Base-by-base conservation (phyloP, 495 filamentous ascomycete genomes). In the Oidiodendron maius region DNA sequence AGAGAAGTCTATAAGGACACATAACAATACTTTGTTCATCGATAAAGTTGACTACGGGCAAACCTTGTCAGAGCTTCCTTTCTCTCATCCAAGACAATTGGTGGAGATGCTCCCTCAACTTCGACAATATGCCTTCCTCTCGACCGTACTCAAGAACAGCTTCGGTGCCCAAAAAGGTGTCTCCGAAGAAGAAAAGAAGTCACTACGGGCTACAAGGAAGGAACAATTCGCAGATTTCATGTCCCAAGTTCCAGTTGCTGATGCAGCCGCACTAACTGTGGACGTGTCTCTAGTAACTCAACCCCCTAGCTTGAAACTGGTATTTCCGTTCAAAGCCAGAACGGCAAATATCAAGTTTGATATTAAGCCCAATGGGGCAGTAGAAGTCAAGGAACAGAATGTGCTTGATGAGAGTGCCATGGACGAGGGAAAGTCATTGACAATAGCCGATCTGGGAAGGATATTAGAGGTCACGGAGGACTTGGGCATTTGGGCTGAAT, bases 51-150 rank as follows among this genome's bases (percentile, higher is more conserved):
- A 86, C 13, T 83, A 78, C 41, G 86, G 85, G 3, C 72, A 81
- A 28, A 75, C 73, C 2, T 61, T 98, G 20, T 76, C 75, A 30
- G 76, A 86, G 17, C 66, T 96, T 8, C 83, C 87, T 1, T 96
- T 98, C 56, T 79, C 82, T 1, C 93, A 97, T 60, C 93, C 93
- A 2, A 78, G 83, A 42, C 89, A 96, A 58, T 68, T 98, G 12
- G 67, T 91, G 21, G 76, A 76, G 32, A 80, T 96, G 44, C 70
- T 96, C 20, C 89, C 84, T 13, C 69, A 78, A 17, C 71, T 93
- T 5, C 73, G 88, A 6, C 88, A 94, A 64, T 91, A 87, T 58
- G 83, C 79, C 1, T 71, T 89, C 40, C 59, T 90, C 0, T 75
- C 76, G 2, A 78, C 70, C 11, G 56, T 93, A 11, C 74, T 91